phyloP scores from a whole-genome alignment of 1,284 basidiomycete species.

The Limonomyces culmigenus region DNA sequence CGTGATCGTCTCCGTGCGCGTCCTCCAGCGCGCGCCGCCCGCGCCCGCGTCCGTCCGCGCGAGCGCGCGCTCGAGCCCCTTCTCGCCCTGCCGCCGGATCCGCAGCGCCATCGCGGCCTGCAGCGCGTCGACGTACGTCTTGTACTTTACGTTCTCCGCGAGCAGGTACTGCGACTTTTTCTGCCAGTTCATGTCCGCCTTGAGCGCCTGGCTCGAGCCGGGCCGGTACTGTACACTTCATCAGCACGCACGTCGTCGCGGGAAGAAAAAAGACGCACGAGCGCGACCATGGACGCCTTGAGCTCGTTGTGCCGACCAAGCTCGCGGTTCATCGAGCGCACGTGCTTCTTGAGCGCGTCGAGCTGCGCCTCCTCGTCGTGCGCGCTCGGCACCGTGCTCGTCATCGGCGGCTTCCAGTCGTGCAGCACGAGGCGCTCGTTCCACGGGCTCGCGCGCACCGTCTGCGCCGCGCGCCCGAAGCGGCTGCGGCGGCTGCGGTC shows the following conservation, averaged over 20 bases:
- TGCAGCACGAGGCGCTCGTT: slow-evolving; percentile 69
- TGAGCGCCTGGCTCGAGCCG: slow-evolving; percentile 55
- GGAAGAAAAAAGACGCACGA: slow-evolving; percentile 34
- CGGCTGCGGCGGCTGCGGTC: slow-evolving; percentile 48
- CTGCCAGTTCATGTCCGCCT: slow-evolving; percentile 84
- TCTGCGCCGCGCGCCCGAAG: slow-evolving; percentile 45
- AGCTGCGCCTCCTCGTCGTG: slow-evolving; percentile 87
- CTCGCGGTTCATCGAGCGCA: slow-evolving; percentile 61
- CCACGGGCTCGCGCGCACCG: slow-evolving; percentile 53
- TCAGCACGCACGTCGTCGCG: slow-evolving; percentile 4
- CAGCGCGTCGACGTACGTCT: slow-evolving; percentile 86
- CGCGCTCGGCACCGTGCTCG: slow-evolving; percentile 68
- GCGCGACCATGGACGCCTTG: slow-evolving; percentile 64
- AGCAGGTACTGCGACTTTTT: slow-evolving; percentile 78
- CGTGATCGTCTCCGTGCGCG: slow-evolving; percentile 8
- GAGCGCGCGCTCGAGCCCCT: slow-evolving; percentile 65
- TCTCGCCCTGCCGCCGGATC: slow-evolving; percentile 74
- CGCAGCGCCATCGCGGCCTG: slow-evolving; percentile 66
- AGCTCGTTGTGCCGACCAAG: slow-evolving; percentile 73
- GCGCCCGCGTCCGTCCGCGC: slow-evolving; percentile 7
- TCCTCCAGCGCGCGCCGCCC: slow-evolving; percentile 1
- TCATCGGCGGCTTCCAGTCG: slow-evolving; percentile 87
- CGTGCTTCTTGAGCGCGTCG: slow-evolving; percentile 72
- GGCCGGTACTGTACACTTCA: slow-evolving; percentile 47
- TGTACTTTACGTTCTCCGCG: slow-evolving; percentile 89